phyloP scores from a whole-genome alignment of 2,329 filamentous ascomycete species.

The Colletotrichum sp. region DNA sequence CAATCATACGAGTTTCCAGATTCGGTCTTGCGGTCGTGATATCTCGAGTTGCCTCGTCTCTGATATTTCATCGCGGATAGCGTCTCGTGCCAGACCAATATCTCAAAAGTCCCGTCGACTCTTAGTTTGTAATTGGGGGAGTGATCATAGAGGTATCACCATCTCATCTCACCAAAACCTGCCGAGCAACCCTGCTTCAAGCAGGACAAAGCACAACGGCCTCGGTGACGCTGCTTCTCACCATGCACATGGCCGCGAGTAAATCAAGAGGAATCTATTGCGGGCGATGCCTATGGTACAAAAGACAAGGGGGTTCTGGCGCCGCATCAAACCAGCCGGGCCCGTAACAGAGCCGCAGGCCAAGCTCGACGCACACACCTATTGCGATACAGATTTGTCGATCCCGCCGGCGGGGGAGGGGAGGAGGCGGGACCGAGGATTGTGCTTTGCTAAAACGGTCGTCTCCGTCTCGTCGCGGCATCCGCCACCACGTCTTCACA shows the following conservation, averaged over 20 bases:
- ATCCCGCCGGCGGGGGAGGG: background rate
- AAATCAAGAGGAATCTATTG: slow-evolving; percentile 25
- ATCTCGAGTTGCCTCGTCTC: background rate
- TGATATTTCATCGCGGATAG: background rate
- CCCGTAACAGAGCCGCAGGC: background rate
- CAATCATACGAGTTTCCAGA: background rate
- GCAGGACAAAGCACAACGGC: background rate
- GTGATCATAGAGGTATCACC: background rate
- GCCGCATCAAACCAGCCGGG: background rate
- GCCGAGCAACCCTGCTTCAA: background rate
- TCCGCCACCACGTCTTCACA: background rate
- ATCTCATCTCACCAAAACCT: background rate
- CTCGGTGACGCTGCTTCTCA: background rate
- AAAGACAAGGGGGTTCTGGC: slow-evolving; percentile 15
- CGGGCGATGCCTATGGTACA: slow-evolving; percentile 25
- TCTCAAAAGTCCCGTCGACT: background rate
- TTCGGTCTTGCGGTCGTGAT: background rate
- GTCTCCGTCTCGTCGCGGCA: slow-evolving; percentile 1
- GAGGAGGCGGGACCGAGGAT: background rate
- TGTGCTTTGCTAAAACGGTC: background rate
- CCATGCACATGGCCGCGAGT: background rate
- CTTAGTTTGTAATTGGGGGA: fast-evolving
- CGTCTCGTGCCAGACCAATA: fast-evolving
- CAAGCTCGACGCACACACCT: background rate
- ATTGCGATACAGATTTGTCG: slow-evolving; percentile 10